phyloP scores from a whole-genome alignment of 2,329 filamentous ascomycete genomes.

The Penicillium hesseltinei region DNA sequence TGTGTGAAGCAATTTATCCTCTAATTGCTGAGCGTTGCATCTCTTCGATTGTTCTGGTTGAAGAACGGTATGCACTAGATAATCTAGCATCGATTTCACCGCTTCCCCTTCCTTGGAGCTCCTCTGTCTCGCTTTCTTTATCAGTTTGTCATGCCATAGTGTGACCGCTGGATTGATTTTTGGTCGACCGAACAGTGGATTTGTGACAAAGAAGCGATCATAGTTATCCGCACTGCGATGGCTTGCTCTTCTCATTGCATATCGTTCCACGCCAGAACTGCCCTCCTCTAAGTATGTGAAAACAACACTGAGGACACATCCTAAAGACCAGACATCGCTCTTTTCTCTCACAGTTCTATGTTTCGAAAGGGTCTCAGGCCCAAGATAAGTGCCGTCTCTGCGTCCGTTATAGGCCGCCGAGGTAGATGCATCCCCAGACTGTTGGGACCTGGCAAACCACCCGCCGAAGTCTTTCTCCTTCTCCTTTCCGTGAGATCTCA shows the following conservation, averaged over 20 bases:
- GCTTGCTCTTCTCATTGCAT: not conserved
- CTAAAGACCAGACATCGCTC: not conserved
- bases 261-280: not conserved
- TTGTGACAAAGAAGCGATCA: not conserved
- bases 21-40: not conserved
- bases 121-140: not conserved
- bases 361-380: not conserved
- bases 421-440: not conserved
- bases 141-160: not conserved
- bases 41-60: not conserved
- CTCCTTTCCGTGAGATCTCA: not conserved
- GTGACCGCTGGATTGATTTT: not conserved
- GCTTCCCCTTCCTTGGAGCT: not conserved
- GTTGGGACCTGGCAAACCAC: not conserved
- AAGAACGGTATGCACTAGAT: not conserved
- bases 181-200: not conserved
- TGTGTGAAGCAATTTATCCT: not conserved
- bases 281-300: not conserved
- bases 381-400: not conserved
- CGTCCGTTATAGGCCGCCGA: not conserved
- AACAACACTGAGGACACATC: not conserved
- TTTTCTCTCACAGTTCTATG: not conserved
- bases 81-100: not conserved
- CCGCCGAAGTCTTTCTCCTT: not conserved
- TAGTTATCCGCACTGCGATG: not conserved